phyloP scores from a whole-genome alignment of 139 green algal genomes.

The Astrephomene gubernaculifera region DNA sequence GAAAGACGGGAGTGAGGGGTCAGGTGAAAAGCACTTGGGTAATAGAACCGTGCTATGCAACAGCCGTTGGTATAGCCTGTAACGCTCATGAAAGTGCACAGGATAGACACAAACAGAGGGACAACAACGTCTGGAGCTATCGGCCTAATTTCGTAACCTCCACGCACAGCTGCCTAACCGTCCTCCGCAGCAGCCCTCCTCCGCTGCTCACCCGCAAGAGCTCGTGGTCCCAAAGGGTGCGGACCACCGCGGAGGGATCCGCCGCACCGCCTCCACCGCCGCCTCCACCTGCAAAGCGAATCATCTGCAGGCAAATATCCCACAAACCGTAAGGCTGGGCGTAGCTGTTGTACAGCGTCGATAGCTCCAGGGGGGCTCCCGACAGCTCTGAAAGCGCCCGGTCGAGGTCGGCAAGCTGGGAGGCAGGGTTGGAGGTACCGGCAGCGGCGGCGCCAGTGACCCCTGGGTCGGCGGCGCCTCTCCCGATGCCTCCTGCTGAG shows the following conservation, averaged over 20 bases:
- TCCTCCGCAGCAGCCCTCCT: too few relatives aligned
- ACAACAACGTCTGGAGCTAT: too few relatives aligned
- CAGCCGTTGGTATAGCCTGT: too few relatives aligned
- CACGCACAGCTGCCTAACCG: too few relatives aligned
- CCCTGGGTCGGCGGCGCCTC: neutral
- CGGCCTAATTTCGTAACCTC: too few relatives aligned
- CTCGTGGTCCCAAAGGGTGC: slow-evolving; percentile 87
- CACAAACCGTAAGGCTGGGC: slow-evolving; percentile 73
- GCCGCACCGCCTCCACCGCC: slow-evolving; percentile 32
- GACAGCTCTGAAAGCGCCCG: slow-evolving; percentile 46
- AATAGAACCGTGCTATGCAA: too few relatives aligned
- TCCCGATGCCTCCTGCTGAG: neutral
- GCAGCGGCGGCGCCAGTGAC: neutral
- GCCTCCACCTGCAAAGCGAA: slow-evolving; percentile 70
- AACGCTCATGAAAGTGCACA: too few relatives aligned
- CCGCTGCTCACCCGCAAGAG: slow-evolving; percentile 69
- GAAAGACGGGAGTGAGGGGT: too few relatives aligned
- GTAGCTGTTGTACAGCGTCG: slow-evolving; percentile 87
- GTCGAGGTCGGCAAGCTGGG: slow-evolving; percentile 49
- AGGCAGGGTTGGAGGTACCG: neutral
- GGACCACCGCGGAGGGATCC: slow-evolving; percentile 60
- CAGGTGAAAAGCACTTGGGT: too few relatives aligned
- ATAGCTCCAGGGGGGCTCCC: slow-evolving; percentile 58
- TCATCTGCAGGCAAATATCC: slow-evolving; percentile 83
- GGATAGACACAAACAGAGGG: too few relatives aligned